Conservation (phyloP, 805 yeast genomes). For the Ogataea philodendri region DNA sequence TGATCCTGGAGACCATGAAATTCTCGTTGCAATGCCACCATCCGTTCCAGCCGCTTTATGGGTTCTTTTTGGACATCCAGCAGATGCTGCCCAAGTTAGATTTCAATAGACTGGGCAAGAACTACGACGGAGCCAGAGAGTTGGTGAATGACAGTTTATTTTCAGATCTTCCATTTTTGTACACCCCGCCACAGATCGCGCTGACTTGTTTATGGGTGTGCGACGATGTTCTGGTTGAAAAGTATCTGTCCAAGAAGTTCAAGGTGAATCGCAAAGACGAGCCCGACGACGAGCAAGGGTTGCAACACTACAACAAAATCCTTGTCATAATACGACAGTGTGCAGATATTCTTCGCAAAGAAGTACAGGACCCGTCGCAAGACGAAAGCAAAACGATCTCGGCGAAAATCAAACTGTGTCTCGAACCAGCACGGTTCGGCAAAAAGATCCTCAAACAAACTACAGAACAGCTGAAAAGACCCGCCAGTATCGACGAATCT, state of each 20-base stretch:
- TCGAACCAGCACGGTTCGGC: slow-evolving; percentile 48
- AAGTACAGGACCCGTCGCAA: slow-evolving; percentile 45
- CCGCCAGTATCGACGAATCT: slow-evolving; percentile 10
- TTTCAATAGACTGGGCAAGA: slow-evolving; percentile 57
- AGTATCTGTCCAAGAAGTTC: slow-evolving; percentile 67
- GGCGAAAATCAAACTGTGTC: slow-evolving; percentile 59
- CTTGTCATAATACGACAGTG: slow-evolving; percentile 49
- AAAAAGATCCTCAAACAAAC: slow-evolving; percentile 24
- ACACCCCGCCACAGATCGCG: slow-evolving; percentile 95
- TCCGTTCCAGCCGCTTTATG: slow-evolving; percentile 87
- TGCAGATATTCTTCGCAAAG: slow-evolving; percentile 41
- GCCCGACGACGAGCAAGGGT: slow-evolving; percentile 14
- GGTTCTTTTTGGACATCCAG: slow-evolving; percentile 90
- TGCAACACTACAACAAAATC: slow-evolving; percentile 42
- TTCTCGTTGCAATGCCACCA: slow-evolving; percentile 87
- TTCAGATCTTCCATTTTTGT: slow-evolving; percentile 74
- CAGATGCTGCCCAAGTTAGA: slow-evolving; percentile 48
- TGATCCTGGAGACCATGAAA: slow-evolving; percentile 65
- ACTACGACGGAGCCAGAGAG: slow-evolving; percentile 68
- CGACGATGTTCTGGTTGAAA: slow-evolving; percentile 60
- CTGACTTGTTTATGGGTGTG: slow-evolving; percentile 74
- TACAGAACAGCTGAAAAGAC: slow-evolving; percentile 9
- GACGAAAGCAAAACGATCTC: slow-evolving; percentile 65
- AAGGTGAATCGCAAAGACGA: slow-evolving; percentile 30
- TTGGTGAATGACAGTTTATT: slow-evolving; percentile 65